These are phyloP conservation scores for Leccinum imitatum DNA, from an alignment of 768 basidiomycete species.

Conservation along the genomic window DNA sequence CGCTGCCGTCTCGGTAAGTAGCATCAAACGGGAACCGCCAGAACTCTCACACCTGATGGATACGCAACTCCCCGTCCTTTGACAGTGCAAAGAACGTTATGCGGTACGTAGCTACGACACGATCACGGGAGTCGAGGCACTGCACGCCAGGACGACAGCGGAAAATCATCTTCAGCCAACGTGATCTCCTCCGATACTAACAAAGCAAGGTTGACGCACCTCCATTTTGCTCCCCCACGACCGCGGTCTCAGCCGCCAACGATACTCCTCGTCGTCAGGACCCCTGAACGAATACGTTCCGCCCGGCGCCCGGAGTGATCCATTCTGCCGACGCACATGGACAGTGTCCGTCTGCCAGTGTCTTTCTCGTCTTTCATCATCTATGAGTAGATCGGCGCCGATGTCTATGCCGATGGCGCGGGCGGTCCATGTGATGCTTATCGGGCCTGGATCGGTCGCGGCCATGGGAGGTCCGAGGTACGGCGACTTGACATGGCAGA, in stretches of 20 bases:
- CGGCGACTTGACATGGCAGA: conserved; percentile 30
- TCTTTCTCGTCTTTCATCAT: not conserved
- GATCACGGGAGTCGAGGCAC: conserved; percentile 25
- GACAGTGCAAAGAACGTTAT: conserved; percentile 28
- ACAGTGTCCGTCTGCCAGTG: conserved; percentile 1
- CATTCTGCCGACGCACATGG: conserved; percentile 12
- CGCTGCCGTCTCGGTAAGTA: conserved; percentile 16
- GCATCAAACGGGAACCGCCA: not conserved
- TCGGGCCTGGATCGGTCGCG: conserved; percentile 17
- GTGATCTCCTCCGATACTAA: not conserved
- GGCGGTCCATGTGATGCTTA: conserved; percentile 18
- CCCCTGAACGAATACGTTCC: conserved; percentile 24
- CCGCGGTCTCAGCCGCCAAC: conserved; percentile 21
- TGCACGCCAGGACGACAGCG: conserved; percentile 1
- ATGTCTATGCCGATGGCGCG: not conserved
- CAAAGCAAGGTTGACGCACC: conserved; percentile 9
- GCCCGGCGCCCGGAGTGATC: not conserved
- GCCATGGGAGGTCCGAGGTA: conserved; percentile 27
- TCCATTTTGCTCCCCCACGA: conserved; percentile 18
- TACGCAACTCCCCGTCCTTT: conserved; percentile 33
- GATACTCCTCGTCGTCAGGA: conserved; percentile 24
- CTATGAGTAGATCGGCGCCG: not conserved
- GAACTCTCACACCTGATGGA: conserved; percentile 27
- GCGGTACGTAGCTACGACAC: conserved; percentile 33
- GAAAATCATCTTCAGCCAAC: no score